A percentile compares a stretch with the other conserved stretches of the same genome.
Evolutionary conservation across 1,284 basidiomycete species (phyloP).

Genomic region (Cryptococcus deneoformans): DNA sequence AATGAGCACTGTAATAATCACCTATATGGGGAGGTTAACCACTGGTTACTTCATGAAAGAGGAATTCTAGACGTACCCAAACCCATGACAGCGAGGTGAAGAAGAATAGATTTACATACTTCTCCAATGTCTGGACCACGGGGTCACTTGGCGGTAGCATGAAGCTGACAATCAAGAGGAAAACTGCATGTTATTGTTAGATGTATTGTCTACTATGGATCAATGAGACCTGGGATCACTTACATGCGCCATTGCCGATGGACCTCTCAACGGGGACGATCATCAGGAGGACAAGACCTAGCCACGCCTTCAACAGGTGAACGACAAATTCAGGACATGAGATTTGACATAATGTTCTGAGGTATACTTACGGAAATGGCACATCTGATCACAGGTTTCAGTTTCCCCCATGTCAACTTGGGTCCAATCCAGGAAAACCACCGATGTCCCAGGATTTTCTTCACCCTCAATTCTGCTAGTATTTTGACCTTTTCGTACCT

Average conservation of each 20-base stretch:
- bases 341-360: background rate
- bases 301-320: slow-evolving; percentile 36
- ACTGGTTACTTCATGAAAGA: background rate
- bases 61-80: slow-evolving; percentile 28
- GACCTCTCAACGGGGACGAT: slow-evolving; percentile 32
- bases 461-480: slow-evolving; percentile 2
- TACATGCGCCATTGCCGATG: slow-evolving; percentile 43
- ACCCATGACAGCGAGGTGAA: slow-evolving; percentile 42
- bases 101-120: slow-evolving; percentile 41
- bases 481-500: background rate
- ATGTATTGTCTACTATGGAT: background rate
- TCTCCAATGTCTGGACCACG: slow-evolving; percentile 42
- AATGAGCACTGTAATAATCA: slow-evolving; percentile 32
- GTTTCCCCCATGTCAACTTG: slow-evolving; percentile 27
- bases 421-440: slow-evolving; percentile 43
- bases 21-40: background rate
- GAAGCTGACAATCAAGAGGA: slow-evolving; percentile 39
- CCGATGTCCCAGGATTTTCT: slow-evolving; percentile 18
- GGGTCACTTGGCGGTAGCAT: slow-evolving; percentile 42
- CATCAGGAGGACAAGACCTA: slow-evolving; percentile 41
- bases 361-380: slow-evolving; percentile 35
- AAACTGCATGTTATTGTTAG: slow-evolving; percentile 22
- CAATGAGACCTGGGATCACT: slow-evolving; percentile 4
- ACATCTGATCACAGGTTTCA: slow-evolving; percentile 42
- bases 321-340: background rate